Base-by-base conservation (phyloP, 768 basidiomycete species). In the Amanita inopinata region DNA sequence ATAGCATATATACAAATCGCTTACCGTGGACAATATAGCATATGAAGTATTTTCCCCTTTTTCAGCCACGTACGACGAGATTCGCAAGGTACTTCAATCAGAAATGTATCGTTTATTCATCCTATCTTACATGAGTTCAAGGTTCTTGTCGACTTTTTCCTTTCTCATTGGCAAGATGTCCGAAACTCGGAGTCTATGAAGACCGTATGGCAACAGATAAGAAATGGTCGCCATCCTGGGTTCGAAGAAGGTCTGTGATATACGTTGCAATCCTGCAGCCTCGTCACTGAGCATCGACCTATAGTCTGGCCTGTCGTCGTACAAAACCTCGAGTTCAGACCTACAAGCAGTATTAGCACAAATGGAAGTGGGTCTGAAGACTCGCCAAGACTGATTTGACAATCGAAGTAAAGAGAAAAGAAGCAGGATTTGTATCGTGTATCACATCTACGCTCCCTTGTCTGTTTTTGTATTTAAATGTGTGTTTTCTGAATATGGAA, bases 41-140 rank as follows among this genome's bases (percentile, higher is more conserved):
- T 80, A 83, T 50, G 89, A 93, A 56, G 79, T 84, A 27, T 93
- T 93, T 55, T 86, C 83, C 8, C 76, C 80, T 0, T 91, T 93
- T 62, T 80, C 85, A 4, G 82, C 83, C 4, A 76, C 79, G 0
- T 91, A 87, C 51, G 80, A 83, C 40, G 81, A 85, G 33, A 78
- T 93, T 19, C 69, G 88, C 39, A 85, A 83, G 71, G 83, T 77
- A 36, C 36, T 55, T 49, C 12, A 14, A 41, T 39, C 15, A 22
- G 6, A 35, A 37, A 25, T 43, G 14, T 19, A 17, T 43, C 37
- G 17, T 25, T 23, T 11, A 20, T 53, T 78, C 73, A 15, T 69
- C 69, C 0, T 57, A 46, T 35, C 59, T 63, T 17, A 76, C 62
- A 51, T 77, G 74, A 24, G 31, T 12, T 63, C 56, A 28, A 75